phyloP scores from a whole-genome alignment of 371 early-diverging fungal species.

The Haplosporangium sp. region DNA sequence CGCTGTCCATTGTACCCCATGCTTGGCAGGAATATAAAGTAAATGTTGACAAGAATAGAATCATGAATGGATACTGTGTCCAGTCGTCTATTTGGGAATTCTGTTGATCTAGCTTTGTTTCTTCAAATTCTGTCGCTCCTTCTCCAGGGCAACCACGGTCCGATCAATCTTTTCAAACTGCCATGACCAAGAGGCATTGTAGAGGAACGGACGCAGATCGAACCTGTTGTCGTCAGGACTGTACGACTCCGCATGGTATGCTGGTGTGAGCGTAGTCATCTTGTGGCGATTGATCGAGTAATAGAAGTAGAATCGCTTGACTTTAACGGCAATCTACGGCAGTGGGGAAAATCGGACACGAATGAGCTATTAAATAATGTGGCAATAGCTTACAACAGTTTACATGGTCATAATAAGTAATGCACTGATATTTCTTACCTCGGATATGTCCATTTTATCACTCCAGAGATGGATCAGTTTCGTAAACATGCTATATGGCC shows the following conservation, averaged over 20 bases:
- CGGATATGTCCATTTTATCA: slow-evolving; percentile 65
- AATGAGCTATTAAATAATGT: too few relatives aligned
- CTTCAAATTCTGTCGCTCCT: slow-evolving; percentile 18
- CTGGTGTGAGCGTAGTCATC: slow-evolving; percentile 95
- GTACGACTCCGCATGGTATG: slow-evolving; percentile 96
- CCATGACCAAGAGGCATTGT: slow-evolving; percentile 91
- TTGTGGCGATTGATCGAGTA: slow-evolving; percentile 98
- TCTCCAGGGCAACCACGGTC: slow-evolving; percentile 58
- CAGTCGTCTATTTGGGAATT: not conserved
- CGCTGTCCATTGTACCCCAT: too few relatives aligned
- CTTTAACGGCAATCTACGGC: slow-evolving; percentile 82
- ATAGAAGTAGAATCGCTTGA: slow-evolving; percentile 95
- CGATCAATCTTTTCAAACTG: slow-evolving; percentile 91
- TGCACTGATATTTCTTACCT: slow-evolving; percentile 57
- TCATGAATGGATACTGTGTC: not conserved
- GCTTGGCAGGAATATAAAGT: too few relatives aligned
- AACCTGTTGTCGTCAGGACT: slow-evolving; percentile 98
- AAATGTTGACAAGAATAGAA: too few relatives aligned
- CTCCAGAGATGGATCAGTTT: slow-evolving; percentile 87
- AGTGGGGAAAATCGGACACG: not conserved
- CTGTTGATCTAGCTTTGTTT: not conserved
- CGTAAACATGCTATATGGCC: slow-evolving; percentile 93
- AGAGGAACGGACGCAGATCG: slow-evolving; percentile 95
- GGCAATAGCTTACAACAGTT: too few relatives aligned
- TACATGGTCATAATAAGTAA: not conserved